phyloP scores from a whole-genome alignment of 768 basidiomycete genomes.

The Russula compacta region DNA sequence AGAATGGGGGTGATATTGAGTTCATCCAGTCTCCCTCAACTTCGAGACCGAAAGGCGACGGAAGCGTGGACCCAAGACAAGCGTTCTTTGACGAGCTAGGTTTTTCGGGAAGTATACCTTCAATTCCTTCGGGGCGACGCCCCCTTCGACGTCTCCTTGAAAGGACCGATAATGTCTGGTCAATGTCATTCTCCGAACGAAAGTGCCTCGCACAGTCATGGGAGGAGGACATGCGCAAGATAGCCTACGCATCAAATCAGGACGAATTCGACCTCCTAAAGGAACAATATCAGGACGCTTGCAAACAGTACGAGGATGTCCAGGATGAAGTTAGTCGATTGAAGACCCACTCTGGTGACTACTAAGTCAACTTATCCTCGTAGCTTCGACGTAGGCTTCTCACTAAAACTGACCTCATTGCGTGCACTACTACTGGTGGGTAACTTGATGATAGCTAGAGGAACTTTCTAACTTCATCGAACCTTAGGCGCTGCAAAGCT shows the following conservation, averaged over 20 bases:
- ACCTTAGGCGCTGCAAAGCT: constrained; percentile 58
- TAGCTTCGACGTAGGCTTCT: constrained; percentile 53
- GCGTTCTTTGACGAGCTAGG: constrained; percentile 34
- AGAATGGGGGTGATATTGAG: constrained; percentile 9
- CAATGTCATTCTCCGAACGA: constrained; percentile 44
- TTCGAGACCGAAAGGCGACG: background rate
- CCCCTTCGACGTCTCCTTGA: constrained; percentile 30
- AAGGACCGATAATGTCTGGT: constrained; percentile 38
- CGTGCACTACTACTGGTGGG: constrained; percentile 68
- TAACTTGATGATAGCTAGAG: background rate
- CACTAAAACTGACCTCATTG: constrained; percentile 49
- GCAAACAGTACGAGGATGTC: constrained; percentile 31
- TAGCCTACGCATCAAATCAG: constrained; percentile 25
- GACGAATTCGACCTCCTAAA: constrained; percentile 38
- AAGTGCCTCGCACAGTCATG: constrained; percentile 36
- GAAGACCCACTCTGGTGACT: background rate
- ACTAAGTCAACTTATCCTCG: background rate
- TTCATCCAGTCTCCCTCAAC: constrained; percentile 5
- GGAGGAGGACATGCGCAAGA: constrained; percentile 34
- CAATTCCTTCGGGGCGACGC: constrained; percentile 30
- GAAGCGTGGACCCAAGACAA: background rate
- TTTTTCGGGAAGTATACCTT: constrained; percentile 28
- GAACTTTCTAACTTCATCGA: background rate
- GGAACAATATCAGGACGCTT: constrained; percentile 33
- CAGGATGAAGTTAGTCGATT: constrained; percentile 42